Percentiles rank a stretch among this genome's conserved stretches.
phyloP scores from a whole-genome alignment of 257 asterid species.

The Fraxinus anomala region DNA sequence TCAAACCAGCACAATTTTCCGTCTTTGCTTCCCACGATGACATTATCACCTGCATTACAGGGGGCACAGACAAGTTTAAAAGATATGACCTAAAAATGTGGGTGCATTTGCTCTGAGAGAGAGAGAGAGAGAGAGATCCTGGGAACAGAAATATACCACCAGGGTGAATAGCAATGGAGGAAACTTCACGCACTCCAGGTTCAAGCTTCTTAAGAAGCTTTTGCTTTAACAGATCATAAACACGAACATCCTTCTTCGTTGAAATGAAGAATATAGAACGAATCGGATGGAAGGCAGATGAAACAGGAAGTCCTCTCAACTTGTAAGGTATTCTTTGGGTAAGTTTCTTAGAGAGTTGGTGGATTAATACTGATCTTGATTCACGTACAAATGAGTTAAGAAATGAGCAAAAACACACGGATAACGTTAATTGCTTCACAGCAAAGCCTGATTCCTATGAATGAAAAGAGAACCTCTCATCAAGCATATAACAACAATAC shows the following conservation, averaged over 20 bases:
- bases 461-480: not conserved
- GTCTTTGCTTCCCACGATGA: constrained; percentile 87
- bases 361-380: constrained; percentile 79
- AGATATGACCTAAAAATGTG: not conserved
- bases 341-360: constrained; percentile 68
- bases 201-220: constrained; percentile 84
- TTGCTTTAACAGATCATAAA: constrained; percentile 77
- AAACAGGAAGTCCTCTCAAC: constrained; percentile 86
- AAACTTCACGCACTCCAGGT: constrained; percentile 82
- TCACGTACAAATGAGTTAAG: constrained; percentile 76
- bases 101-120: not conserved
- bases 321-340: constrained; percentile 83
- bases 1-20: constrained; percentile 99
- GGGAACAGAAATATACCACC: constrained; percentile 54
- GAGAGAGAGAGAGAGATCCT: constrained; percentile 10
- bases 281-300: constrained; percentile 86
- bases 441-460: not conserved
- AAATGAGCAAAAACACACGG: constrained; percentile 32
- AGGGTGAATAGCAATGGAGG: constrained; percentile 89
- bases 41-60: constrained; percentile 77
- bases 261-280: constrained; percentile 84
- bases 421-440: not conserved
- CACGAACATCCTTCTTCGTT: constrained; percentile 77
- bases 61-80: constrained; percentile 17
- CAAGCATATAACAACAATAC: not conserved